phyloP scores from a whole-genome alignment of 208 protist species.

The Leishmania tarentolae region DNA sequence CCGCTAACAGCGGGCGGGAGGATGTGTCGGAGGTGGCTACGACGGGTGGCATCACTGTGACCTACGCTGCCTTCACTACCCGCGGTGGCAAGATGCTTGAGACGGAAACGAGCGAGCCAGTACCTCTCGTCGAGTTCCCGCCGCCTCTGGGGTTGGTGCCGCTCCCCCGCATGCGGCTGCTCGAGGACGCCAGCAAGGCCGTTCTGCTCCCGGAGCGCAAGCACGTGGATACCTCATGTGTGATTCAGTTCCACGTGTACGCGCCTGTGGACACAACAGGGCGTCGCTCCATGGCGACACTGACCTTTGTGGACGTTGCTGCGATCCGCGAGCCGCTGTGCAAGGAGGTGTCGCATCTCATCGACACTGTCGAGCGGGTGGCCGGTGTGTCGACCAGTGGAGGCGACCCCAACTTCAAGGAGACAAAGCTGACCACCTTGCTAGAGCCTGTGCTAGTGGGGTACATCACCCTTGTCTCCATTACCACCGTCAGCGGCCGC shows the following conservation, averaged over 20 bases:
- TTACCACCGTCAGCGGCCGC: constrained; percentile 81
- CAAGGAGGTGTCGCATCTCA: constrained; percentile 67
- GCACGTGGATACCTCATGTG: constrained; percentile 73
- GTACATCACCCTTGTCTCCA: constrained; percentile 80
- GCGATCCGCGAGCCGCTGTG: constrained; percentile 70
- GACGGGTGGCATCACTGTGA: constrained; percentile 64
- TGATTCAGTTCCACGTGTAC: constrained; percentile 90
- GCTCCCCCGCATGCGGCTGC: constrained; percentile 73
- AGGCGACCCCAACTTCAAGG: constrained; percentile 66
- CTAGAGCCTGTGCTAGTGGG: constrained; percentile 79
- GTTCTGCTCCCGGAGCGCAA: constrained; percentile 76
- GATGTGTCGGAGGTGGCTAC: constrained; percentile 21
- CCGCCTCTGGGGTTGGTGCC: constrained; percentile 68
- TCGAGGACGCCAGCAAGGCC: constrained; percentile 53
- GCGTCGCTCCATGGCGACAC: constrained; percentile 78
- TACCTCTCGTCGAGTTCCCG: constrained; percentile 75
- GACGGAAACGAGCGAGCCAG: constrained; percentile 56
- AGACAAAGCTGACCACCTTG: constrained; percentile 73
- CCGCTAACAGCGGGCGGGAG: constrained; percentile 10
- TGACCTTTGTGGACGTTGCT: constrained; percentile 88
- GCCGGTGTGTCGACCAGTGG: constrained; percentile 42
- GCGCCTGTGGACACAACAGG: constrained; percentile 68
- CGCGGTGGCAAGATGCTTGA: constrained; percentile 65
- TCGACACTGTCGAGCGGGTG: constrained; percentile 70
- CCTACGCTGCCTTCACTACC: constrained; percentile 77